phyloP scores from a whole-genome alignment of 169 alveolate genomes.

The Plasmodium adleri region DNA sequence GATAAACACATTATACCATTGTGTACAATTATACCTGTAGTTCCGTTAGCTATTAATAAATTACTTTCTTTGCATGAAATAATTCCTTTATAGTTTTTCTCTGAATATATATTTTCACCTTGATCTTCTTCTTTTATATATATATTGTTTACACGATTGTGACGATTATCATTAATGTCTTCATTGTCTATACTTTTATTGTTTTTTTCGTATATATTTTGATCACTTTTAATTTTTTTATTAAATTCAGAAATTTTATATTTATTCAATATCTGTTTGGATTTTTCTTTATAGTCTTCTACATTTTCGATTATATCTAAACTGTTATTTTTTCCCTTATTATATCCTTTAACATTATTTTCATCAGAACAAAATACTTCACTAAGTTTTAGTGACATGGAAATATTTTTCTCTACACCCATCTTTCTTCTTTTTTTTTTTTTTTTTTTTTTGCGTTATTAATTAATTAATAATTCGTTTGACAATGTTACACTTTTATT shows the following conservation, averaged over 20 bases:
- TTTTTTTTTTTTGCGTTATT: neutral
- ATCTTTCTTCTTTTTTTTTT: slow-evolving; percentile 18
- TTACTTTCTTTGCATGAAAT: slow-evolving; percentile 44
- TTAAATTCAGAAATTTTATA: slow-evolving; percentile 45
- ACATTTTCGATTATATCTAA: slow-evolving; percentile 1
- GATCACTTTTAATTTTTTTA: slow-evolving; percentile 6
- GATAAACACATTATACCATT: slow-evolving; percentile 72
- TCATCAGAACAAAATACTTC: slow-evolving; percentile 41
- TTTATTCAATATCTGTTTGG: slow-evolving; percentile 38
- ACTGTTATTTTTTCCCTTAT: neutral
- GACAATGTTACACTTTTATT: too few species aligned
- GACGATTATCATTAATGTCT: too few species aligned
- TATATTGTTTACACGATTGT: neutral
- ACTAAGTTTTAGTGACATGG: slow-evolving; percentile 36
- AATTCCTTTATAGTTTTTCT: neutral
- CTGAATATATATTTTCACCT: neutral
- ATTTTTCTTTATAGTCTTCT: slow-evolving; percentile 9
- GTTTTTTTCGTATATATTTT: neutral
- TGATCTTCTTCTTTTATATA: slow-evolving; percentile 2
- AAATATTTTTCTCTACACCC: slow-evolving; percentile 30
- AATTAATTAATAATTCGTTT: too few species aligned
- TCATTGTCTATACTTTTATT: too few species aligned
- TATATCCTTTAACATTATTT: neutral
- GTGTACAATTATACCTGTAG: slow-evolving; percentile 55
- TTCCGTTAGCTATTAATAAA: slow-evolving; percentile 55